Conservation (phyloP, 345 rosid genomes). For the Arabidopsis suecica region DNA sequence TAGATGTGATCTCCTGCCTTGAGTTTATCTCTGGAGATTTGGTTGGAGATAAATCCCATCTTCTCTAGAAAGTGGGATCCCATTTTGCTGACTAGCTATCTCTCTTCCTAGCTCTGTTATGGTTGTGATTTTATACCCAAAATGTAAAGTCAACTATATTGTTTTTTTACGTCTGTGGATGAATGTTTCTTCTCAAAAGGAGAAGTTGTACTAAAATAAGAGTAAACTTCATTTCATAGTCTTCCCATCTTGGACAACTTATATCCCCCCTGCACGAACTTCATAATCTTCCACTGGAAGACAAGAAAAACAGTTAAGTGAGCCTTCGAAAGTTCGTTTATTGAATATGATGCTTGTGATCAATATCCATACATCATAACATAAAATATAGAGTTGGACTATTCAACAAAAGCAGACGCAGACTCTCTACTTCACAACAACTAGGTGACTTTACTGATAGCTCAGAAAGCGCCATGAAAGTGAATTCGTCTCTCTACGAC, state of each 20-base stretch:
- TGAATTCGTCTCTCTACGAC: slow-evolving; percentile 26
- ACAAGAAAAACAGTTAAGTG: background rate
- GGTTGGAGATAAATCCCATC: slow-evolving; percentile 67
- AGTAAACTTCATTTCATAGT: background rate
- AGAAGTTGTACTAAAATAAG: background rate
- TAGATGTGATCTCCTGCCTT: slow-evolving; percentile 81
- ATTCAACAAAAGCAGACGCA: background rate
- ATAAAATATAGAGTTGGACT: too few relatives aligned
- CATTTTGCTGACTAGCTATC: background rate
- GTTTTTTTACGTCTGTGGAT: background rate
- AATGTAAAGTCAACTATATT: background rate
- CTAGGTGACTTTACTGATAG: background rate
- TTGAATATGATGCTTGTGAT: too few relatives aligned
- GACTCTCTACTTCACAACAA: background rate
- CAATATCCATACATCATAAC: too few relatives aligned
- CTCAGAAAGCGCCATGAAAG: background rate
- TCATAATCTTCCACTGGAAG: background rate
- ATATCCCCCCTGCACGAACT: too few relatives aligned
- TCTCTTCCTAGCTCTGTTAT: background rate
- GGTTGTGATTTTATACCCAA: background rate
- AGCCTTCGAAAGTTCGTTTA: background rate
- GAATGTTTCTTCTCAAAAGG: background rate
- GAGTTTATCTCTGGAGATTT: slow-evolving; percentile 53
- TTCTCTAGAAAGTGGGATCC: background rate
- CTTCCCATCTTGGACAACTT: too few relatives aligned